Base-by-base conservation (phyloP, 2,329 filamentous ascomycete species). In the Whalleya microplaca region DNA sequence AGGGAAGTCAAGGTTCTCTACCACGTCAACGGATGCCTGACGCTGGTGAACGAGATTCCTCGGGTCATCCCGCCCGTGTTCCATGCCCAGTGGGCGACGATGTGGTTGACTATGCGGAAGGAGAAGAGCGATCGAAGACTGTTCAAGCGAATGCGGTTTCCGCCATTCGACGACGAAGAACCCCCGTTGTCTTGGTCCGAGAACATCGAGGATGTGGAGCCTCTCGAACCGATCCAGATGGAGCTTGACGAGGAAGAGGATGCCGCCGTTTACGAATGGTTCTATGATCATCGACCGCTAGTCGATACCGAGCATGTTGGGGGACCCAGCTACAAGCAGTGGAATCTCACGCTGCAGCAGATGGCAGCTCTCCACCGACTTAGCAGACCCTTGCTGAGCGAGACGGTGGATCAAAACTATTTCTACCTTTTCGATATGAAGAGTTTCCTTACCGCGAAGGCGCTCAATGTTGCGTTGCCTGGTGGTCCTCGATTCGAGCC, bases 131-230 rank as follows among this genome's bases (percentile, higher is more conserved):
- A 99, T 70, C 82, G 95, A 74, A 82, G 94, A 71, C 86, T 98
- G 67, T 99, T 99, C 82, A 99, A 99, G 80, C 87, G 95, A 63
- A 99, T 99, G 95, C 87, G 96, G 66, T 99, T 99, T 68, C 95
- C 95, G 18, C 96, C 96, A 0, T 99, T 99, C 66, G 95, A 99
- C 66, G 96, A 99, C 70, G 95, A 99, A 78, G 95, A 99, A 71
- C 96, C 95, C 4, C 96, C 95, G 12, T 80, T 99, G 65, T 97
- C 92, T 1, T 99, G 95, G 91, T 96, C 94, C 9, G 96, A 99
- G 74, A 99, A 99, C 70, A 94, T 99, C 64, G 95, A 99, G 75
- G 95, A 98, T 71, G 95, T 99, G 20, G 95, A 99, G 72, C 96
- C 96, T 1, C 78, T 97, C 56, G 95, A 99, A 74, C 95, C 96